Evolutionary conservation across 1,139 yeast species (phyloP), one percentile per base, ranked within the genome.

Genomic region (Candida buenavistaensis): DNA sequence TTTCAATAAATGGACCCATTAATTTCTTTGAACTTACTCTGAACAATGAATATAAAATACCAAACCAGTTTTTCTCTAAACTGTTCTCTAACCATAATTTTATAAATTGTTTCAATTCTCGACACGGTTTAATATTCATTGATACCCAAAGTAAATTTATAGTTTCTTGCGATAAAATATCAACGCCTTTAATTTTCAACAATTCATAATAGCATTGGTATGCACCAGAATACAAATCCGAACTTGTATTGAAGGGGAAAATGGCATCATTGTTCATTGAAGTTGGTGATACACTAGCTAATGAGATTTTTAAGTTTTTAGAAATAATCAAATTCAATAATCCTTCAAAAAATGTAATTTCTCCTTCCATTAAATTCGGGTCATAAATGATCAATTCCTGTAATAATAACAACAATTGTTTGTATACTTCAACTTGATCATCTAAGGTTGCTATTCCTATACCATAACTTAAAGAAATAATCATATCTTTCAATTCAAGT

Each of bases 311-410:
- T 40, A 69, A 47, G 37, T 68, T 69, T 38, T 60, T 61, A 9
- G 68, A 55, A 14, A 67, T 59, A 6, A 68, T 50, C 21, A 62
- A 46, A 32, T 58, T 48, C 32, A 68, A 55, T 39, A 64, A 59
- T 7, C 50, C 51, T 1, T 64, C 45, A 35, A 64, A 66, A 35
- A 63, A 59, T 9, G 40, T 33, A 6, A 64, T 51, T 38, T 63
- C 65, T 4, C 58, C 59, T 23, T 56, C 57, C 14, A 67, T 53
- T 25, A 71, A 54, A 15, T 52, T 51, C 2, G 64, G 60, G 44
- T 71, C 75, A 40, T 60, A 71, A 12, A 71, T 67, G 7, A 68
- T 50, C 38, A 69, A 51, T 35, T 69, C 75, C 38, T 65, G 69
- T 33, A 68, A 56, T 7, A 67, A 44, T 5, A 54, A 46, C 6